phyloP scores from a whole-genome alignment of 1,139 yeast genomes.

The Candida pseudoviswanathii region DNA sequence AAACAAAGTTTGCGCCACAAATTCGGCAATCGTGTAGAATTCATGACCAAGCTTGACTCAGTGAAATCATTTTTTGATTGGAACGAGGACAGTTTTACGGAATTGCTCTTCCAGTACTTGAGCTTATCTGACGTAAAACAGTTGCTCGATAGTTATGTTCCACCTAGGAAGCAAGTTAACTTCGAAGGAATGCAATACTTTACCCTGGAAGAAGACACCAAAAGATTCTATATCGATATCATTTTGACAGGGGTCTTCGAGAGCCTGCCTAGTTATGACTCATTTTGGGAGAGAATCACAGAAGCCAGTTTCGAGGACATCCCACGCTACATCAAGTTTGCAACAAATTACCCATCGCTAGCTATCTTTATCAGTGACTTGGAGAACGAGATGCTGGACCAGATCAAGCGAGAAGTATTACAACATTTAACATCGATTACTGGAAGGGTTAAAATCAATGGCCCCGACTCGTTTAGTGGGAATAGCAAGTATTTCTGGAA shows the following conservation, averaged over 20 bases:
- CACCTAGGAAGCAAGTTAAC: background rate
- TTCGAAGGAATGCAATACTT: slow-evolving; percentile 5
- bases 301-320: slow-evolving; percentile 2
- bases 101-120: slow-evolving; percentile 3
- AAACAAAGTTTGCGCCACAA: background rate
- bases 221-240: slow-evolving; percentile 6
- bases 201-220: background rate
- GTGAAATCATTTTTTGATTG: background rate
- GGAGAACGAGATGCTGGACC: background rate
- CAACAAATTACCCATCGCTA: slow-evolving; percentile 2
- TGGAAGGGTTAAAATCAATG: slow-evolving; percentile 6
- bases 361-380: background rate
- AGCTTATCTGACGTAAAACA: slow-evolving; percentile 1
- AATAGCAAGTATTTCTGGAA: slow-evolving; percentile 11
- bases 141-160: background rate
- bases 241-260: slow-evolving; percentile 4
- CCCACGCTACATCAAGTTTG: slow-evolving; percentile 1
- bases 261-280: background rate
- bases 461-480: slow-evolving; percentile 3
- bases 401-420: slow-evolving; percentile 2
- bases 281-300: slow-evolving; percentile 6
- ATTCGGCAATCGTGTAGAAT: background rate
- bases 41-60: background rate
- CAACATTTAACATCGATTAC: slow-evolving; percentile 7
- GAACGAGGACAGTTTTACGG: background rate